phyloP scores from a whole-genome alignment of 495 filamentous ascomycete genomes.

The Mycothermus thermophilus region DNA sequence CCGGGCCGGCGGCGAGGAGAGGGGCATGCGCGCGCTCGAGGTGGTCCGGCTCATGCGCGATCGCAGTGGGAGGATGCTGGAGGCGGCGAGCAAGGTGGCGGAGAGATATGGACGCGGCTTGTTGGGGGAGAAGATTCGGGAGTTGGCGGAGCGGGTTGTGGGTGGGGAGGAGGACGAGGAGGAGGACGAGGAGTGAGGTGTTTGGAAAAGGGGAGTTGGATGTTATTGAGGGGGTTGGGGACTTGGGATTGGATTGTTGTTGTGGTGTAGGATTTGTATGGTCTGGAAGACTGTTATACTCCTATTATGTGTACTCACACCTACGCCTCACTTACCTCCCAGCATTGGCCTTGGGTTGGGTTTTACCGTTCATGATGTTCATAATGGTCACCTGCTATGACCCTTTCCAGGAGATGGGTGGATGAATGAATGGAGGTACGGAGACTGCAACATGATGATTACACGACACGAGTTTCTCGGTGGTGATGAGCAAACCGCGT shows the following conservation, averaged over 20 bases:
- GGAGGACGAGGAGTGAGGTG: slow-evolving; percentile 1
- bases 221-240: neutral
- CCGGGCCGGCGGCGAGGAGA: slow-evolving; percentile 67
- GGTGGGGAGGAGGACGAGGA: slow-evolving; percentile 33
- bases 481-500: too few species aligned
- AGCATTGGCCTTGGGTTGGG: too few species aligned
- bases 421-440: too few species aligned
- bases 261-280: neutral
- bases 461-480: too few species aligned
- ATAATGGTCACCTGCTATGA: too few species aligned
- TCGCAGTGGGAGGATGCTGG: slow-evolving; percentile 66
- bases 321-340: too few species aligned
- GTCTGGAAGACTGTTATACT: neutral
- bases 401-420: too few species aligned
- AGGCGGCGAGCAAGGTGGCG: slow-evolving; percentile 73
- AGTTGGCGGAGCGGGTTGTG: slow-evolving; percentile 58
- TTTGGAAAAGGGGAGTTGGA: neutral
- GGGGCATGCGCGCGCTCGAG: slow-evolving; percentile 89
- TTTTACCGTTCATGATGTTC: too few species aligned
- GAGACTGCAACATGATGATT: too few species aligned
- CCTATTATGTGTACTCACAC: too few species aligned
- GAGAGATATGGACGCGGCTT: slow-evolving; percentile 61
- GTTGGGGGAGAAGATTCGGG: slow-evolving; percentile 73
- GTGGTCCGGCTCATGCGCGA: slow-evolving; percentile 63
- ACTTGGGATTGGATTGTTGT: slow-evolving; percentile 5